Conservation (phyloP, 2,329 filamentous ascomycete species). For the Botrytis aclada region DNA sequence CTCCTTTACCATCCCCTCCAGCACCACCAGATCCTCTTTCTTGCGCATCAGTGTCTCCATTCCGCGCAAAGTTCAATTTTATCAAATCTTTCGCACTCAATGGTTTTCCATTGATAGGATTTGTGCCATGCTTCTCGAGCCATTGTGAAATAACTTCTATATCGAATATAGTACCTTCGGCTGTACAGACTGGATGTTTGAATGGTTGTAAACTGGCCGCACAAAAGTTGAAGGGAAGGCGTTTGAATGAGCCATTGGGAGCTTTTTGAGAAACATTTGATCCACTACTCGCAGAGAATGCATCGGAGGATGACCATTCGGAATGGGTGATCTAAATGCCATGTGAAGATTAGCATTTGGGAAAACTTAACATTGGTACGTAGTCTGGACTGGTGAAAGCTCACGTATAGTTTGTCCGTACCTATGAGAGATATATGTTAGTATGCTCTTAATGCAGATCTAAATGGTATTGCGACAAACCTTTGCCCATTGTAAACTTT, state of each 20-base stretch:
- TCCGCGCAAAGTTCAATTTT: constrained; percentile 87
- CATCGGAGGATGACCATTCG: constrained; percentile 91
- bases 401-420: constrained; percentile 51
- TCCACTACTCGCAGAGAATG: constrained; percentile 78
- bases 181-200: constrained; percentile 87
- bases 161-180: constrained; percentile 86
- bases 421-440: constrained; percentile 35
- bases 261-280: constrained; percentile 62
- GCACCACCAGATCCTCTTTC: constrained; percentile 47
- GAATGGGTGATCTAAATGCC: constrained; percentile 79
- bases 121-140: constrained; percentile 91
- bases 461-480: constrained; percentile 23
- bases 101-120: constrained; percentile 79
- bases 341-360: background rate
- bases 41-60: constrained; percentile 63
- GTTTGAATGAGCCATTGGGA: constrained; percentile 67
- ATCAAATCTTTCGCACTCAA: constrained; percentile 81
- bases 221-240: constrained; percentile 97
- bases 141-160: constrained; percentile 90
- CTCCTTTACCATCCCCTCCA: constrained; percentile 60
- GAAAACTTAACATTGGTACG: constrained; percentile 6
- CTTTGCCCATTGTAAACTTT: constrained; percentile 33
- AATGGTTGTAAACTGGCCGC: constrained; percentile 94
- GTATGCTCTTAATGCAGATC: background rate
- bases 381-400: constrained; percentile 14